These are phyloP conservation scores for Hemisphaericaspora subhashii DNA, from an alignment of 1,139 yeast species.

Conservation along the genomic window DNA sequence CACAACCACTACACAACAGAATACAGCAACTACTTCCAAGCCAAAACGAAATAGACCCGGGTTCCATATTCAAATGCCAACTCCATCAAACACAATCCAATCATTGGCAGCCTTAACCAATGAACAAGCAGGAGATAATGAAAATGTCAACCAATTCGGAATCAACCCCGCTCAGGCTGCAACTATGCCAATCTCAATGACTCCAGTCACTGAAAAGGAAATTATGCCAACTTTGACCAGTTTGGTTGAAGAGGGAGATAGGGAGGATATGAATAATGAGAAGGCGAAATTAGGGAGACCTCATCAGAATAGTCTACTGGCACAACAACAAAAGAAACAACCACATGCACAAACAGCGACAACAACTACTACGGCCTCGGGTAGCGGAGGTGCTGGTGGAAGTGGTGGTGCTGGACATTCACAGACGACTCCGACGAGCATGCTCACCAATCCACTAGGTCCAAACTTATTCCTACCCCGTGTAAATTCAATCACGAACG, in stretches of 20 bases:
- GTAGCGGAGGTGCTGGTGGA: not conserved
- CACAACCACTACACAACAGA: constrained; percentile 5
- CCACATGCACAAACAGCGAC: constrained; percentile 10
- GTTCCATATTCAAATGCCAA: constrained; percentile 50
- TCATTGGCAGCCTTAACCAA: constrained; percentile 39
- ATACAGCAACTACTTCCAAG: constrained; percentile 7
- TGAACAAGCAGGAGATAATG: constrained; percentile 25
- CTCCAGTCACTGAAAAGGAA: constrained; percentile 70
- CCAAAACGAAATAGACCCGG: constrained; percentile 36
- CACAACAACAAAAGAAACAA: constrained; percentile 14
- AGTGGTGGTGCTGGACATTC: no score
- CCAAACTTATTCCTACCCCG: constrained; percentile 17
- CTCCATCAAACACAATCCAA: constrained; percentile 38
- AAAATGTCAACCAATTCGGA: constrained; percentile 65
- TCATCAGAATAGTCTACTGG: constrained; percentile 14
- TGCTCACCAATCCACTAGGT: constrained; percentile 14
- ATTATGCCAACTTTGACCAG: constrained; percentile 15
- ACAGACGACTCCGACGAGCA: no score
- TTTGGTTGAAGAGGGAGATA: constrained; percentile 13
- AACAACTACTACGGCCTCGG: no score
- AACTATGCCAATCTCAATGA: constrained; percentile 63
- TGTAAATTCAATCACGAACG: constrained; percentile 17
- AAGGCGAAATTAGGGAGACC: no score
- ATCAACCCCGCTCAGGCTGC: constrained; percentile 53
- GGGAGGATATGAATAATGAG: constrained; percentile 10